Conservation (phyloP, 176 grass and related monocot genomes). For the Zea mays region DNA sequence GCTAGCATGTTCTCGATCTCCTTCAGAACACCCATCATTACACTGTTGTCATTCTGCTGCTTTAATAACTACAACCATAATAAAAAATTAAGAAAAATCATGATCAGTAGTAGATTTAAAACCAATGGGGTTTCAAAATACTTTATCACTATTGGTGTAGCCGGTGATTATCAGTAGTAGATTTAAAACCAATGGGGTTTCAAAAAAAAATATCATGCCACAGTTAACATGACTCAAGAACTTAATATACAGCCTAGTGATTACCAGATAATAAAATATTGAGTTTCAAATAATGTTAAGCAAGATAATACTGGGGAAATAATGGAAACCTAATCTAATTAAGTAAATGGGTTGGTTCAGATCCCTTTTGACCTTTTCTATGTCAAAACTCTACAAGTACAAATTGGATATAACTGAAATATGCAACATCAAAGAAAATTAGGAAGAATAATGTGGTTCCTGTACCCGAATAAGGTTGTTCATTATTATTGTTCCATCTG, state of each 20-base stretch:
- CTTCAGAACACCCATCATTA: constrained; percentile 62
- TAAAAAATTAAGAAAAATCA: background rate
- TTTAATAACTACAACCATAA: constrained; percentile 65
- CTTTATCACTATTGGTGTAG: background rate
- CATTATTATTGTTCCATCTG: constrained; percentile 89
- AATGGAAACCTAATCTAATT: background rate
- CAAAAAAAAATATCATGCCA: background rate
- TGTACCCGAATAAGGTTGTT: constrained; percentile 88
- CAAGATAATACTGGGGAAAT: background rate
- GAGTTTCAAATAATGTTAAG: background rate
- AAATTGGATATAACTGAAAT: constrained; percentile 6
- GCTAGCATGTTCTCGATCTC: constrained; percentile 93
- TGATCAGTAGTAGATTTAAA: constrained; percentile 1
- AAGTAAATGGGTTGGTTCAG: background rate
- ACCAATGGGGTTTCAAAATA: background rate
- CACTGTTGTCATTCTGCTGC: constrained; percentile 49
- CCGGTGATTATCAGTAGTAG: background rate
- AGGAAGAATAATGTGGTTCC: constrained; percentile 16
- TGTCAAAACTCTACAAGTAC: background rate
- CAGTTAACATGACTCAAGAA: constrained; percentile 2
- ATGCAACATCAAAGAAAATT: constrained; percentile 12
- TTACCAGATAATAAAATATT: background rate
- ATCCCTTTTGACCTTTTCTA: background rate
- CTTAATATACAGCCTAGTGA: background rate
- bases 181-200: too few species aligned